A percentile compares a stretch with the other conserved stretches of the same genome.
phyloP scores from a whole-genome alignment of 805 yeast genomes.

The Metschnikowia orientalis region DNA sequence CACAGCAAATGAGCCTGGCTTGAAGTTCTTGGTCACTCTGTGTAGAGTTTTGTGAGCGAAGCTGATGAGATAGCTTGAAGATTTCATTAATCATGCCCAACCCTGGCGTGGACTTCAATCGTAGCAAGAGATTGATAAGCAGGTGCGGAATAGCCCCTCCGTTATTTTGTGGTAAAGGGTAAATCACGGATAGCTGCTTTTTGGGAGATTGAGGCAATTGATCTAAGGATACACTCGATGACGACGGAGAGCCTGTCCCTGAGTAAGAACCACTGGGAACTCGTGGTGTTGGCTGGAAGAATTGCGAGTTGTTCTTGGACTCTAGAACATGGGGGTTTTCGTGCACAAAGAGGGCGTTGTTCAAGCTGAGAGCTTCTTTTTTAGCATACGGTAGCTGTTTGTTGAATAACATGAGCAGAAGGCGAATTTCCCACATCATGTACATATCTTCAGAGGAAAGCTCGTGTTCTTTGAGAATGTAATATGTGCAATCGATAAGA shows the following conservation, averaged over 20 bases:
- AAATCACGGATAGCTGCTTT: conserved; percentile 14
- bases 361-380: conserved; percentile 34
- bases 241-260: background rate
- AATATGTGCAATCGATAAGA: conserved; percentile 13
- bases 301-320: background rate
- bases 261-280: background rate
- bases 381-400: conserved; percentile 29
- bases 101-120: conserved; percentile 42
- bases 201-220: too few relatives aligned
- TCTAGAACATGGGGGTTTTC: conserved; percentile 23
- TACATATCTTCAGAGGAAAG: conserved; percentile 14
- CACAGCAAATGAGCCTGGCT: conserved; percentile 25
- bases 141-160: conserved; percentile 24
- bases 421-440: conserved; percentile 35
- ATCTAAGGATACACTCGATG: background rate
- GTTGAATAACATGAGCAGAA: conserved; percentile 28
- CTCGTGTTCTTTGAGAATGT: conserved; percentile 6
- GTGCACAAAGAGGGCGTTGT: conserved; percentile 29
- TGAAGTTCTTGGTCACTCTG: conserved; percentile 15
- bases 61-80: conserved; percentile 40
- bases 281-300: too few relatives aligned
- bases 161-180: conserved; percentile 38
- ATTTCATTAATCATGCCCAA: conserved; percentile 39
- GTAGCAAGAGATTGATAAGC: conserved; percentile 30
- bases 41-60: conserved; percentile 20